Conservation (phyloP, 257 asterid genomes). For the Agastache rugosa region DNA sequence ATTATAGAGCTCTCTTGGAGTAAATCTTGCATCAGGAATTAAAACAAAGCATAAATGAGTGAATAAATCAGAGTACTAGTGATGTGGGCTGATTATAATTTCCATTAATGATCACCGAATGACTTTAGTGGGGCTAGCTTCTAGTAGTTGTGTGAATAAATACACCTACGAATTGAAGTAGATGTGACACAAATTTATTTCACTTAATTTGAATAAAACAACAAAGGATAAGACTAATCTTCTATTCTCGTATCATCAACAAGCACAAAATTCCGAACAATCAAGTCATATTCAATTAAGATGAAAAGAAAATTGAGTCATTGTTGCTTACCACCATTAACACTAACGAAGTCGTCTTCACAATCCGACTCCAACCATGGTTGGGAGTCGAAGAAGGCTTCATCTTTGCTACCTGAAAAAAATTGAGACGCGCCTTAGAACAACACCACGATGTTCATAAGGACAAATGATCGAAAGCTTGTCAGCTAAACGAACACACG, state of each 20-base stretch:
- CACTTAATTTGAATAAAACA: background rate
- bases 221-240: background rate
- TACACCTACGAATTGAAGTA: background rate
- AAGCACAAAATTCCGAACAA: background rate
- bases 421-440: slow-evolving; percentile 18
- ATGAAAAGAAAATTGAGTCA: background rate
- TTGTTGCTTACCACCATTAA: slow-evolving; percentile 72
- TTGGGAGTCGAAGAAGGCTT: slow-evolving; percentile 72
- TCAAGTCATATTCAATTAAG: background rate
- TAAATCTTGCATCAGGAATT: background rate
- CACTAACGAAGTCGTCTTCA: slow-evolving; percentile 80
- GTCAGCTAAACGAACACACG: too few relatives aligned
- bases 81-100: background rate
- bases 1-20: too few relatives aligned
- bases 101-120: background rate
- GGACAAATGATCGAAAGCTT: too few relatives aligned
- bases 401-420: slow-evolving; percentile 76
- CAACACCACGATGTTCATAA: background rate
- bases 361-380: slow-evolving; percentile 83
- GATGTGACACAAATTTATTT: background rate
- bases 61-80: background rate
- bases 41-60: background rate
- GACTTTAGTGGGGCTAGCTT: background rate
- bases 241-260: background rate
- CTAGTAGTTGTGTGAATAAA: slow-evolving; percentile 10